These are phyloP conservation scores for Orbilia javanica DNA, from an alignment of 2,329 filamentous ascomycete genomes.

Conservation along the genomic window DNA sequence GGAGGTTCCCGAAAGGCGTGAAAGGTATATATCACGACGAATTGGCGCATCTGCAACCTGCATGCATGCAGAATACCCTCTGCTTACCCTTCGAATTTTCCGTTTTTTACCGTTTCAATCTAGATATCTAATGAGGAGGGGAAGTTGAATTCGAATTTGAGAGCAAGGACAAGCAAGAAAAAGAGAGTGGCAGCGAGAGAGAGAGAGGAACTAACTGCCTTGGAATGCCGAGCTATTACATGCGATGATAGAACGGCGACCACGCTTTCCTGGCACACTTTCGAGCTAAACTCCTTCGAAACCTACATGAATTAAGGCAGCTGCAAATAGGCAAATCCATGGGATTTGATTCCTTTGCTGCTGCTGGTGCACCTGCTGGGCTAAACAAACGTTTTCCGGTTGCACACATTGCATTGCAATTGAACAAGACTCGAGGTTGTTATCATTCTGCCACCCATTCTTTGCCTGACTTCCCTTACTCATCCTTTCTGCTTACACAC, in stretches of 20 bases:
- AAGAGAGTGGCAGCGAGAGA: slow-evolving; percentile 23
- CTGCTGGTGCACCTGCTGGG: not conserved
- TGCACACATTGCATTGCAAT: not conserved
- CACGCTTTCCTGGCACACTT: slow-evolving; percentile 11
- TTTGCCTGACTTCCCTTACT: not conserved
- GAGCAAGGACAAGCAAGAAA: slow-evolving; percentile 23
- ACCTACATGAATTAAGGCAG: slow-evolving; percentile 17
- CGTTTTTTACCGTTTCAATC: slow-evolving; percentile 20
- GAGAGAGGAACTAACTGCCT: slow-evolving; percentile 13
- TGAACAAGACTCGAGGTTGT: slow-evolving; percentile 16
- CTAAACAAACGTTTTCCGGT: slow-evolving; percentile 19
- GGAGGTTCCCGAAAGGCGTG: slow-evolving; percentile 18
- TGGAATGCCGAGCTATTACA: slow-evolving; percentile 53
- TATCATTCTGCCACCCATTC: slow-evolving; percentile 29
- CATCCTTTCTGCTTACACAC: not conserved
- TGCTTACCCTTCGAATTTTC: slow-evolving; percentile 7
- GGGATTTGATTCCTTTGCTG: slow-evolving; percentile 6
- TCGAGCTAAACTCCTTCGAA: slow-evolving; percentile 45
- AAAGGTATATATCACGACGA: slow-evolving; percentile 54
- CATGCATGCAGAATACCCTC: slow-evolving; percentile 7
- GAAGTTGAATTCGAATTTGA: slow-evolving; percentile 6
- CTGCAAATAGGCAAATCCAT: slow-evolving; percentile 25
- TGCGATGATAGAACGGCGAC: slow-evolving; percentile 42
- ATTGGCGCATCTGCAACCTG: slow-evolving; percentile 33
- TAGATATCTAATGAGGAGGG: not conserved